Conservation (phyloP, 2,329 filamentous ascomycete genomes). For the Xylariomycetidae sp. region DNA sequence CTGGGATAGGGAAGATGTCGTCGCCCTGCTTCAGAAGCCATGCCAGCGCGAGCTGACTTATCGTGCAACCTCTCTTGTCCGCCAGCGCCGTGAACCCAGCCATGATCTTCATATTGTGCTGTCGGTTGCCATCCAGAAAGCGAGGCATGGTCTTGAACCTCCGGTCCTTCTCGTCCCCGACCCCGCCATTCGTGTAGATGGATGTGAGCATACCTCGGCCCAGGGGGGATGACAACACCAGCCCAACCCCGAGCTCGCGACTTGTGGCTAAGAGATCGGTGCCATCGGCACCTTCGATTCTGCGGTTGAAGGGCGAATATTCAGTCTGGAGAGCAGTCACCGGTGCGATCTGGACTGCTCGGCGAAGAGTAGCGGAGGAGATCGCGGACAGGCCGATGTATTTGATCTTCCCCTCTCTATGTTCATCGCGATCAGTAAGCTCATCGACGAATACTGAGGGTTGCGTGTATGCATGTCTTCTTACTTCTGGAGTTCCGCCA, state of each 20-base stretch:
- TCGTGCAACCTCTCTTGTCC: constrained; percentile 33
- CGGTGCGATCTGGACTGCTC: constrained; percentile 43
- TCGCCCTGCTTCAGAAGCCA: constrained; percentile 49
- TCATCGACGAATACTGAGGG: constrained; percentile 1
- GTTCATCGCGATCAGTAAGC: not conserved
- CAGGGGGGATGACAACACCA: constrained; percentile 38
- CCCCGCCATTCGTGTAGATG: constrained; percentile 32
- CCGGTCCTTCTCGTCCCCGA: constrained; percentile 3
- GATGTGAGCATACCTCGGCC: constrained; percentile 40
- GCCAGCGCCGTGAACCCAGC: constrained; percentile 22
- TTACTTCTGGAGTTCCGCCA: constrained; percentile 37
- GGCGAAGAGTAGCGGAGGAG: constrained; percentile 41
- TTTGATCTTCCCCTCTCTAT: constrained; percentile 46
- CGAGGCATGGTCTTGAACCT: constrained; percentile 26
- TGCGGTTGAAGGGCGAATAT: constrained; percentile 43
- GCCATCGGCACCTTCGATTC: constrained; percentile 38
- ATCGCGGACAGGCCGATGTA: constrained; percentile 48
- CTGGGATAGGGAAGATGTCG: constrained; percentile 35
- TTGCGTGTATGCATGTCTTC: too few relatives aligned
- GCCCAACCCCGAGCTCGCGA: constrained; percentile 40
- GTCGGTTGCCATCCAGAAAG: constrained; percentile 43
- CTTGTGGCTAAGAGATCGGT: constrained; percentile 37
- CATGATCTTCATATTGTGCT: constrained; percentile 38
- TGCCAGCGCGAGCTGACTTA: constrained; percentile 50
- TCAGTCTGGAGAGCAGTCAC: constrained; percentile 51